phyloP scores from a whole-genome alignment of 1,284 basidiomycete species.

The Boletellus deceptivus region DNA sequence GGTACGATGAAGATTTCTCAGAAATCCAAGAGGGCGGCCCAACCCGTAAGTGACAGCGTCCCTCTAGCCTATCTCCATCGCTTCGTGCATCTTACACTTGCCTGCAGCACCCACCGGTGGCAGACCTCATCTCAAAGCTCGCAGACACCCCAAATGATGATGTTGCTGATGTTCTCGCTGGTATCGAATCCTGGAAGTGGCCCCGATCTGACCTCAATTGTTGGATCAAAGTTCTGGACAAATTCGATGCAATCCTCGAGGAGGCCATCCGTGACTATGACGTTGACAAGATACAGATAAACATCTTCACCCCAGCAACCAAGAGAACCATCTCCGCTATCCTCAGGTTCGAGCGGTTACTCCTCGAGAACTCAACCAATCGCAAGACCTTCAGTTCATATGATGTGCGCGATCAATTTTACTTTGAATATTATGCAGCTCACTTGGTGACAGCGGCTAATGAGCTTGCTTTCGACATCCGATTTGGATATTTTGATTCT shows the following conservation, averaged over 20 bases:
- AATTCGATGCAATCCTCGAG: conserved; percentile 89
- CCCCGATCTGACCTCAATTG: conserved; percentile 95
- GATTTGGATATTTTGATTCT: conserved; percentile 89
- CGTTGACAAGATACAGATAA: conserved; percentile 79
- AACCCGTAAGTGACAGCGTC: conserved; percentile 48
- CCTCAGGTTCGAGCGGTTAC: conserved; percentile 82
- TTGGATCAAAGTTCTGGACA: conserved; percentile 95
- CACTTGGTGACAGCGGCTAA: conserved; percentile 66
- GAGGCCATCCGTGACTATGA: conserved; percentile 81
- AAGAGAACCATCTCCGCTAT: conserved; percentile 82
- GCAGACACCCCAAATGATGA: conserved; percentile 63
- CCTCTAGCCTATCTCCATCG: conserved; percentile 24
- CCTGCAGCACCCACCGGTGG: conserved; percentile 69
- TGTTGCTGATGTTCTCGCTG: conserved; percentile 58
- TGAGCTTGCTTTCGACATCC: conserved; percentile 83
- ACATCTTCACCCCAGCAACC: conserved; percentile 73
- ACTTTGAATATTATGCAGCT: conserved; percentile 11
- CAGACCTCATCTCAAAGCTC: conserved; percentile 71
- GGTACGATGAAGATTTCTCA: conserved; percentile 77
- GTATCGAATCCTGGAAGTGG: conserved; percentile 87
- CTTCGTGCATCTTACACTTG: conserved; percentile 22
- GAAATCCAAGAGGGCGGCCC: conserved; percentile 72
- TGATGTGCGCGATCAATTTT: conserved; percentile 65
- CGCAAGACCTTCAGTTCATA: conserved; percentile 96
- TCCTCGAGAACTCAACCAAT: conserved; percentile 98